Evolutionary conservation across 2,329 filamentous ascomycete genomes (phyloP), one percentile per base, ranked within the genome.

Genomic region (Myriosclerotinia duriaeana): DNA sequence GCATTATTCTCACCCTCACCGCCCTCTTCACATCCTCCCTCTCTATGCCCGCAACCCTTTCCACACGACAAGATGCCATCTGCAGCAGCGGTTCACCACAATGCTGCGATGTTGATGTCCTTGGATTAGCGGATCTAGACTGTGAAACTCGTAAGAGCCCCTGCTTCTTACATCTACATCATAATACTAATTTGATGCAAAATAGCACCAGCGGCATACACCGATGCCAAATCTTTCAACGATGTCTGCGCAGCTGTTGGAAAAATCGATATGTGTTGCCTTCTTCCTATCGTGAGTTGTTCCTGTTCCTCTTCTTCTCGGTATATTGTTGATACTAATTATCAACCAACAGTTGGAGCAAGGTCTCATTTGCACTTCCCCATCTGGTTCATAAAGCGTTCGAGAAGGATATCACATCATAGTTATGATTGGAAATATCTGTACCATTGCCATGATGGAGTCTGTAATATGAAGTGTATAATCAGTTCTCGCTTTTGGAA

Each of bases 101-200:
- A 70, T 89, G 87, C 80, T 89, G 87, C 74, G 83, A 85, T 17
- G 86, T 85, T 34, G 84, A 88, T 70, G 80, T 89, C 44, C 81
- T 88, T 50, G 82, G 84, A 67, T 69, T 87, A 67, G 84, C 82
- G 3, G 78, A 85, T 74, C 78, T 87, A 34, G 78, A 89, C 79
- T 89, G 87, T 75, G 77, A 72, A 22, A 74, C 78, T 67, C 84
- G 85, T 86, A 78, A 71, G 83, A 79, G 34, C 7, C 2, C 48
- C 11, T 26, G 6, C 26, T 44, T 14, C 12, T n/a, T 22, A 0
- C 20, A 9, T 12, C n/a, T 7, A 55, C 8, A 12, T 7, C 20
- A 56, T 0, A 12, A 20, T 4, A 22, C 26, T 64, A 46, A 64
- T 36, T 4, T 22, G 2, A 65, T 50, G 6, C 30, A 53, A 38